These are phyloP conservation scores for Corymbia calophylla DNA, from an alignment of 441 rosid species.

Conservation along the genomic window DNA sequence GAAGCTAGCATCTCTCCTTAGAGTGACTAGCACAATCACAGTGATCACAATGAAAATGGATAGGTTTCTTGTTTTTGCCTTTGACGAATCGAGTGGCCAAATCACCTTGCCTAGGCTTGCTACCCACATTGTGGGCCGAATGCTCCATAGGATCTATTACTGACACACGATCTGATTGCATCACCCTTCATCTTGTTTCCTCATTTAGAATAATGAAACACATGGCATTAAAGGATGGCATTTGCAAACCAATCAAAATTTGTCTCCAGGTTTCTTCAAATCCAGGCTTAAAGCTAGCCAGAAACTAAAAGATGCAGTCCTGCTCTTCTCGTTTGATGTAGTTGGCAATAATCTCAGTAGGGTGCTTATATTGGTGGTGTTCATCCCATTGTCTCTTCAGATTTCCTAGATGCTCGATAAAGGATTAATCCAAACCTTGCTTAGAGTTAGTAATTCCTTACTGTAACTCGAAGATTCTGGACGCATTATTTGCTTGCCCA, in stretches of 20 bases:
- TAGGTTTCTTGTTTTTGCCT: neutral
- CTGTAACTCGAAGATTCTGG: neutral
- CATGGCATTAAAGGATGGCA: neutral
- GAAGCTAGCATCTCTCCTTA: neutral
- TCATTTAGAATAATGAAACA: neutral
- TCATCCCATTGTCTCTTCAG: neutral
- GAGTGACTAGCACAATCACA: neutral
- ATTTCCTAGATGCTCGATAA: neutral
- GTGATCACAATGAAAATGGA: neutral
- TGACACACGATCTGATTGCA: neutral
- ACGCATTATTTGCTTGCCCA: neutral
- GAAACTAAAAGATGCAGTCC: neutral
- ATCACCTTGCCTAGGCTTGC: neutral
- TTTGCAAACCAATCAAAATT: neutral
- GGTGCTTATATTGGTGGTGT: neutral
- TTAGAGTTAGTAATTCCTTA: neutral
- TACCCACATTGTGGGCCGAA: fast-evolving
- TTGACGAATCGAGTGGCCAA: neutral
- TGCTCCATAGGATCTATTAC: neutral
- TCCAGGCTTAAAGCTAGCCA: neutral
- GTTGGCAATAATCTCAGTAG: neutral
- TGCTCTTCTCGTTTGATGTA: neutral
- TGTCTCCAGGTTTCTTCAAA: neutral
- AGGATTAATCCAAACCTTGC: neutral
- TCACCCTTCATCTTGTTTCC: neutral